Evolutionary conservation across 78 protist species (phyloP), one percentile per base, ranked within the genome.

Genomic region (Dictyostelium purpureum): DNA sequence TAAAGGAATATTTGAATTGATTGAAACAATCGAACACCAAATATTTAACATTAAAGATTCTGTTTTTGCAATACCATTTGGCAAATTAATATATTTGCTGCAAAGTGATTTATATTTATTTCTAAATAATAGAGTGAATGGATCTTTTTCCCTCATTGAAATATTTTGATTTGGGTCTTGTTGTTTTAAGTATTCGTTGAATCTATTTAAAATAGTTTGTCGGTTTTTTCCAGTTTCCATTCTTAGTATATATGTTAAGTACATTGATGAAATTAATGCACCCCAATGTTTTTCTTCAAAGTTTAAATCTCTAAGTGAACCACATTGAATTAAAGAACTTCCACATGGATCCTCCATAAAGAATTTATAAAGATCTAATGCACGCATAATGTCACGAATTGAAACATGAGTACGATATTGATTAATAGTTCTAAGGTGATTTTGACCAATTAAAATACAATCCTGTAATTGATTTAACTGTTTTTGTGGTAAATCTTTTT

Each of bases 311-410:
- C 75, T 24, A 73, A 11, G 2, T 21, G 14, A n/a, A 24, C 76
- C 73, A 69, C 76, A 69, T n/a, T 24, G 7, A 1, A 40, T 45
- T 6, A 69, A 40, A 21, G 47, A 42, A 11, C n/a, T 40, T 31
- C 76, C 76, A 69, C 76, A 69, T 40, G 54, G 21, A n/a, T 69
- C 31, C 0, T 69, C 35, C 47, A 19, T 52, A 56, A 93, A 93
- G 80, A 79, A 93, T 2, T 51, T 24, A 33, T 93, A 93, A 0
- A 93, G 12, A 61, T 82, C 92, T 1, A 85, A 49, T 1, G 71
- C 81, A 59, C 96, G 24, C 16, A 26, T 66, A 7, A 93, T 56
- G 35, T 93, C 96, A 43, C 96, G 82, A 35, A 93, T 93, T 38
- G 79, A 57, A 0, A 85, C 96, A 76, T 77, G 87, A 31, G 76